Base-by-base conservation (phyloP, 2,329 filamentous ascomycete genomes). In the Diaporthe capsici region DNA sequence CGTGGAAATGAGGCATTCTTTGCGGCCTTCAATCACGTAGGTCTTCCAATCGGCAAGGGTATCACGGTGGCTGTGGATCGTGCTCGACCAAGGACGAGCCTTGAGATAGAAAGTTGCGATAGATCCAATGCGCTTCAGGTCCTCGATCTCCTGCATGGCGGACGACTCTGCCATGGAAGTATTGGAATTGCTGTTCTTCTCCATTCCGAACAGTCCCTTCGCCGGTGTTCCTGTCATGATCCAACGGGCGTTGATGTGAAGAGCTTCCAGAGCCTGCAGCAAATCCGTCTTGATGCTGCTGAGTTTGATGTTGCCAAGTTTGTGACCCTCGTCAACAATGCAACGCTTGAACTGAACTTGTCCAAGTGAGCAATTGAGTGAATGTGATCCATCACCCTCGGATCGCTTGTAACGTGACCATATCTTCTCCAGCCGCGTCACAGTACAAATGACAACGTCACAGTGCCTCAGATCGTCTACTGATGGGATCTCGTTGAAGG, bases 241-340 rank as follows among this genome's bases (percentile, higher is more conserved):
- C 96, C 96, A 98, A 13, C 94, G 91, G 25, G 94, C 90, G 63
- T 95, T 92, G 22, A 95, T 85, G 15, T 88, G 84, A n/a, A 93
- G 82, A 17, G 82, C 82, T 25, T 92, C 88, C 1, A 92, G 82
- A 2, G 88, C 86, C 3, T 85, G 81, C 28, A 90, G 84, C 7
- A 92, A 80, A 55, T 89, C 87, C 60, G 91, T 95, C 78, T 88
- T 91, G 71, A 86, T 87, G 13, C 76, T 72, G 28, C 86, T 86
- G 8, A 84, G 83, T 3, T 84, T 89, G 0, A 90, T 90, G 51
- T 94, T 93, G 0, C 95, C 94, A 75, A 98, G 92, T 76, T 90
- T 94, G 82, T 98, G 95, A 0, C 96, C 96, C 87, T 98, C 96
- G 78, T 98, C 96, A 25, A 98, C 93, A 61, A 98, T 96, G 63